Base-by-base conservation (phyloP, 805 yeast genomes). In the Candida endomychidarum region DNA sequence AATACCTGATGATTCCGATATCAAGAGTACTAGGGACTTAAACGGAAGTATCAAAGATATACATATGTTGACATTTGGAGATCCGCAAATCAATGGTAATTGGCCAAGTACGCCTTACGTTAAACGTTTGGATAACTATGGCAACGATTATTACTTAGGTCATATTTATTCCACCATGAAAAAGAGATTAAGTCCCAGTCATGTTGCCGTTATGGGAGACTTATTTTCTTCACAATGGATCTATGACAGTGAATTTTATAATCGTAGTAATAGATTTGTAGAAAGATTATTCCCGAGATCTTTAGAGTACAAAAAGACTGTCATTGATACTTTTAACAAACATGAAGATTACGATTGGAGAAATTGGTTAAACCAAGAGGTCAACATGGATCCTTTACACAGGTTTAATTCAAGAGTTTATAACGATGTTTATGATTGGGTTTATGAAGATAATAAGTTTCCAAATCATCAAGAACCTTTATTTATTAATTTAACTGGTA, bases 141-240 rank as follows among this genome's bases (percentile, higher is more conserved):
- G 96, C 2, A 93, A 93, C 64, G 99, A 93, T 64, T 75, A 78
- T 50, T 93, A 83, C 55, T 65, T 93, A 45, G 95, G 96, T 2
- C 97, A 90, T 53, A 82, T 91, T 17, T 88, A 83, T 58, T 52
- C 61, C 3, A 74, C 77, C 5, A 80, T 91, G 85, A 74, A 75
- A 48, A 54, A 56, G 8, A 63, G 90, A 45, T 62, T 87, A 43
- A 46, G 69, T 1, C 99, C 99, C 1, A 74, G 82, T 16, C 88
- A 82, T 60, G 91, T 86, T 12, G 86, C 86, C 0, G 95, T 90
- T 0, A 75, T 93, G 79, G 99, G 99, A 3, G 99, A 93, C 60
- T 70, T 88, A 50, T 81, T 93, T 45, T 86, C 96, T 9, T 83
- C 93, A 6, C 99, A 93, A 66, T 93, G 99, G 98, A 88, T 93